Evolutionary conservation across 164 flowering plant species (phyloP), one percentile per base, ranked within the genome.

Genomic region (Vitis riparia): DNA sequence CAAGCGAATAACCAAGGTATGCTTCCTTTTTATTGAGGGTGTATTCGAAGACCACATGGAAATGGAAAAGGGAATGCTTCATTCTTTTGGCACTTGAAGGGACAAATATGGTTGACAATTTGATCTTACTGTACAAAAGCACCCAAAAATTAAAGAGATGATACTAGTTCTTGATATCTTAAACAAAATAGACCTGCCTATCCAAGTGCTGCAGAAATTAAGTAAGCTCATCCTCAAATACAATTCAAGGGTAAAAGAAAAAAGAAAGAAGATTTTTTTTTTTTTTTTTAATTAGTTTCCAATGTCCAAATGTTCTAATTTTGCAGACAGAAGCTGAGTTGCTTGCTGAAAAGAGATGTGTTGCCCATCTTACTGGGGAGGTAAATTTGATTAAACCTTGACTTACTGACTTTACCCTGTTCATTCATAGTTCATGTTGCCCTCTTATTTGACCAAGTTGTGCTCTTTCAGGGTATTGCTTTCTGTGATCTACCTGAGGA

Each of bases 321-420:
- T 65, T 73, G 67, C 89, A 95, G 99, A 81, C 85, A 10, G 99
- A 95, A 85, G 98, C 85, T 9, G 99, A 95, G 84, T 76, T 95
- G 73, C 86, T 93, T 14, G 98, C 98, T 10, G 99, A 95, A 84
- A 88, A 91, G 83, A 85, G 87, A 84, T 95, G 99, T 76, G 96
- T 90, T 0, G 98, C 87, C 12, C 99, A 93, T 67, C 94, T 95
- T 49, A 95, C 87, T 3, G 99, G 44, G 44, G 44, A 37, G 44
- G 44, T 37, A 37, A 6, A 37, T 37, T 37, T 37, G 44, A 37
- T 48, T 63, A 9, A 30, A 23, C 14, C 57, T 57, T 64, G n/a
- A 50, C 2, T 23, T 23, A 23, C 27, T 23, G 27, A 23, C 23
- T 50, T 61, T 8, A 11, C 55, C 5, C 5, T 23, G 37, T 44